Percentiles rank a stretch among this genome's conserved stretches.
Evolutionary conservation across 2,329 filamentous ascomycete genomes (phyloP).

Genomic region (Phaeomoniella chlamydospora): DNA sequence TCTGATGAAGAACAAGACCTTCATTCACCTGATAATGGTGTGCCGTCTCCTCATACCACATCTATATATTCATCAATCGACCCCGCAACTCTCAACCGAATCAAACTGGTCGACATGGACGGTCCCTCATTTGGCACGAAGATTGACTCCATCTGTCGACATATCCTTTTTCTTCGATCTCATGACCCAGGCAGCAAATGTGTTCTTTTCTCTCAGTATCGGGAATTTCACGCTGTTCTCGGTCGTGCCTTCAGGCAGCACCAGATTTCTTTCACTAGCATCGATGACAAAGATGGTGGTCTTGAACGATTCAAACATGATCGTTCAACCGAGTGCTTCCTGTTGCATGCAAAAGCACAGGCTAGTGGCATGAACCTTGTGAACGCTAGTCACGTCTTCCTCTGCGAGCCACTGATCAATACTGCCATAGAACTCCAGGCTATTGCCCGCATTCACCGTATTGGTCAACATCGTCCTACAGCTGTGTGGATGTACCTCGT

Average conservation of each 20-base stretch:
- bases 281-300: conserved; percentile 49
- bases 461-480: conserved; percentile 75
- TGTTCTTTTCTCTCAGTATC: conserved; percentile 87
- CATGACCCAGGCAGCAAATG: conserved; percentile 79
- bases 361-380: conserved; percentile 82
- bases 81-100: conserved; percentile 56
- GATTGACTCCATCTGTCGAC: conserved; percentile 67
- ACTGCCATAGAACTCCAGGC: conserved; percentile 89
- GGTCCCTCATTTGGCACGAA: conserved; percentile 67
- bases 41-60: conserved; percentile 18
- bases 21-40: not conserved
- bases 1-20: not conserved
- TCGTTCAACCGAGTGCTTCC: conserved; percentile 60
- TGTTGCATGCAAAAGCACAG: conserved; percentile 79
- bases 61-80: conserved; percentile 68
- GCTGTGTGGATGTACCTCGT: conserved; percentile 93
- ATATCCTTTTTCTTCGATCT: conserved; percentile 72
- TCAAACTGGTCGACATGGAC: conserved; percentile 65
- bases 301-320: conserved; percentile 66
- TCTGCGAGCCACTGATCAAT: conserved; percentile 88
- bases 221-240: conserved; percentile 64
- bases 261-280: conserved; percentile 57
- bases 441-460: conserved; percentile 86
- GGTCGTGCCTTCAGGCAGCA: conserved; percentile 54
- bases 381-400: conserved; percentile 84